Evolutionary conservation across 331 rosid genomes (phyloP), one percentile per base, ranked within the genome.

Genomic region (Rhamnella rubrinervis): DNA sequence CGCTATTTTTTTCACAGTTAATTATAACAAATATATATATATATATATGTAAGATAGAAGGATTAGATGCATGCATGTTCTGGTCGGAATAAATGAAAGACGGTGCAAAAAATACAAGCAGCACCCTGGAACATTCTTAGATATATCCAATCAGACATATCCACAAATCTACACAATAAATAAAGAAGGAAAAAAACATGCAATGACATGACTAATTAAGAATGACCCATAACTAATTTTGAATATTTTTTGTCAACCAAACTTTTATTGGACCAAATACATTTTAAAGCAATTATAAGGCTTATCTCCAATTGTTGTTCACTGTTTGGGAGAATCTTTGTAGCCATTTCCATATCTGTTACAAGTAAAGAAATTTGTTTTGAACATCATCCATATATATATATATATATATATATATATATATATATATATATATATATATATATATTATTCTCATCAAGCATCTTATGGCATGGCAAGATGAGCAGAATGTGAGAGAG

Each of bases 381-480:
- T 4, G 16, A 56, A 56, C 73, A 8, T 23, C 61, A 68, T 15
- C 2, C 1, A n/a, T n/a, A n/a, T n/a, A n/a, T n/a, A n/a, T n/a
- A n/a, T n/a, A n/a, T n/a, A n/a, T n/a, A 11, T 14, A 44, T 40
- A 40, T 31, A 52, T 15, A 44, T 44, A 11, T 12, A 41, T 39
- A 39, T 28, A 51, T 15, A 41, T 41, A 9, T 12, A 41, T 39
- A 39, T 28, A 51, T 15, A 41, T 41, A 2, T 13, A 41, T 15
- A 8, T 41, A 10, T 13, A 41, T 40, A 40, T n/a, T 38, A 68
- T 39, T 56, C 20, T 37, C 63, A 51, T 17, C 62, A 53, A 52
- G 41, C 55, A 57, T 64, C 63, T 55, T 40, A 57, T 57, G 73
- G 58, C 73, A 39, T 57, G 73, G 58, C 73, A 56, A 68, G 65